Conservation (phyloP, 371 early-diverging fungal species). For the Edhazardia aedis region DNA sequence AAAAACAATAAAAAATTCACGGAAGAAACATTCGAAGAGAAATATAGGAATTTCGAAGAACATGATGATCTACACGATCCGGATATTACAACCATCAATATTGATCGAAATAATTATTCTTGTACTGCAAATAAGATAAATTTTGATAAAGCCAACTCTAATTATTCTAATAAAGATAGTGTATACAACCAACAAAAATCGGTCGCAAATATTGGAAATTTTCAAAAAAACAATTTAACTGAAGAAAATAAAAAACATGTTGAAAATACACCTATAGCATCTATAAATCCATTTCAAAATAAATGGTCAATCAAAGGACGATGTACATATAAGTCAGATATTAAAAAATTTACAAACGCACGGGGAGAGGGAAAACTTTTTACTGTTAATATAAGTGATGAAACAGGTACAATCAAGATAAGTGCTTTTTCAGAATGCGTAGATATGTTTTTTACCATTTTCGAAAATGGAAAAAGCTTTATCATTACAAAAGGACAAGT, state of each 20-base stretch:
- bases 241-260: slow-evolving; percentile 9
- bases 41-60: too few relatives aligned
- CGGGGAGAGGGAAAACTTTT: slow-evolving; percentile 38
- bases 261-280: slow-evolving; percentile 16
- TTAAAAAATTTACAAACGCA: slow-evolving; percentile 29
- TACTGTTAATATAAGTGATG: slow-evolving; percentile 30
- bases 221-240: not conserved
- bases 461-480: slow-evolving; percentile 30
- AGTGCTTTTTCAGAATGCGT: slow-evolving; percentile 35
- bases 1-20: too few relatives aligned
- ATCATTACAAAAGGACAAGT: slow-evolving; percentile 29
- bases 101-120: not conserved
- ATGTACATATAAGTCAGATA: slow-evolving; percentile 30
- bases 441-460: slow-evolving; percentile 29
- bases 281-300: slow-evolving; percentile 34
- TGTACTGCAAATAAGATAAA: not conserved
- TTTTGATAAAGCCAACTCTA: not conserved
- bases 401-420: slow-evolving; percentile 26
- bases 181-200: not conserved
- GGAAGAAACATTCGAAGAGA: too few relatives aligned
- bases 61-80: too few relatives aligned
- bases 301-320: slow-evolving; percentile 34
- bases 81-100: not conserved
- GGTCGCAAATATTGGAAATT: not conserved
- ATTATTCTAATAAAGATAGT: not conserved